These are phyloP conservation scores for Euphorbia tirucalli DNA, from an alignment of 345 rosid genomes.

Conservation along the genomic window DNA sequence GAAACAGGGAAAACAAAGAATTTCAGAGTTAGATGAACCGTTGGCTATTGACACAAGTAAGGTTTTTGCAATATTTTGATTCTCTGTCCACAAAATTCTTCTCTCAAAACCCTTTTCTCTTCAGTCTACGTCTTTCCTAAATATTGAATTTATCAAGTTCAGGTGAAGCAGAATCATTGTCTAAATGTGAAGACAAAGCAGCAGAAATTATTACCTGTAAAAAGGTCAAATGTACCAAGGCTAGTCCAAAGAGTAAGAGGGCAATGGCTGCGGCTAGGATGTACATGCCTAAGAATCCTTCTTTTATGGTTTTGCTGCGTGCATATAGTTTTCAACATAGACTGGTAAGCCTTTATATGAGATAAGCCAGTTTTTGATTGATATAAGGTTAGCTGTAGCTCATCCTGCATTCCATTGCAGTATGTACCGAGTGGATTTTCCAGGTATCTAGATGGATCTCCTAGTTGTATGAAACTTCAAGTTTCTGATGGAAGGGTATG, in stretches of 20 bases:
- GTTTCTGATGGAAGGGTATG: slow-evolving; percentile 20
- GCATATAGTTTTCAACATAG: slow-evolving; percentile 23
- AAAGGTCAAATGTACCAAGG: slow-evolving; percentile 19
- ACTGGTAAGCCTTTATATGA: slow-evolving; percentile 15
- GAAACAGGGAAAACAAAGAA: background rate
- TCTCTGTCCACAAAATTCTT: background rate
- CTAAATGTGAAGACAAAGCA: slow-evolving; percentile 12
- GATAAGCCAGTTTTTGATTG: background rate
- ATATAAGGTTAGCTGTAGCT: background rate
- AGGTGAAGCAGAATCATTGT: slow-evolving; percentile 10
- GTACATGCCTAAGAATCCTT: slow-evolving; percentile 39
- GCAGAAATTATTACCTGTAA: slow-evolving; percentile 11
- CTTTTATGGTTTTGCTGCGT: slow-evolving; percentile 35
- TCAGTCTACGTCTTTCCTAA: background rate
- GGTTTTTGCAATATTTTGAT: slow-evolving; percentile 6
- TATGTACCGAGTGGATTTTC: slow-evolving; percentile 25
- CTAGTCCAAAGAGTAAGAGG: slow-evolving; percentile 30
- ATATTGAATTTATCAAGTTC: slow-evolving; percentile 8
- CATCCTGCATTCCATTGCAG: slow-evolving; percentile 13
- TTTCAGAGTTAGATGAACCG: slow-evolving; percentile 8
- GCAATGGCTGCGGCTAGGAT: slow-evolving; percentile 35
- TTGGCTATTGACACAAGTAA: slow-evolving; percentile 24
- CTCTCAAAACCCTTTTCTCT: background rate
- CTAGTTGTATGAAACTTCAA: slow-evolving; percentile 20
- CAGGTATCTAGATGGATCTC: slow-evolving; percentile 3